Evolutionary conservation across 2,329 filamentous ascomycete species (phyloP).

Genomic region (Arachnomyces sp.): DNA sequence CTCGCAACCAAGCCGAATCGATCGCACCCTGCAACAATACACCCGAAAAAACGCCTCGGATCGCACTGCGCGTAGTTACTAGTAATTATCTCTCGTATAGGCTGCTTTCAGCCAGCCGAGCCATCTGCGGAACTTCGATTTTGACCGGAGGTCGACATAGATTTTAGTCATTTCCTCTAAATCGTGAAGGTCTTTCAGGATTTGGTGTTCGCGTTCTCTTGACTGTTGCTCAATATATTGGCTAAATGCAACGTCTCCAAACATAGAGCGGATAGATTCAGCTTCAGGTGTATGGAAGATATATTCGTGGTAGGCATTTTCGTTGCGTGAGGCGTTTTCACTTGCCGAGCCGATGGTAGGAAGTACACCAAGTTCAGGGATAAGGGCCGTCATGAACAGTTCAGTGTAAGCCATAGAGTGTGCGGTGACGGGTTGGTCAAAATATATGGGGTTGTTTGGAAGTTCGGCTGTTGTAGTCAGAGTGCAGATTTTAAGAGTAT

Average conservation of each 20-base stretch:
- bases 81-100: neutral
- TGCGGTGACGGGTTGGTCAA: too few relatives aligned
- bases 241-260: conserved; percentile 8
- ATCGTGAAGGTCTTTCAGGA: too few relatives aligned
- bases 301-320: conserved; percentile 5
- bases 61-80: too few relatives aligned
- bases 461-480: too few relatives aligned
- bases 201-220: too few relatives aligned
- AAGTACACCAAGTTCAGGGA: conserved; percentile 3
- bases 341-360: conserved; percentile 9
- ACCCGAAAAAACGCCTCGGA: too few relatives aligned
- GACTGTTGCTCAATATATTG: conserved; percentile 5
- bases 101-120: neutral
- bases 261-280: conserved; percentile 6
- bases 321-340: conserved; percentile 2
- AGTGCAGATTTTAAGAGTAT: too few relatives aligned
- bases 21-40: too few relatives aligned
- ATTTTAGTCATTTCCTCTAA: neutral
- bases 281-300: conserved; percentile 7
- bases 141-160: too few relatives aligned
- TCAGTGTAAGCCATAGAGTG: conserved; percentile 9
- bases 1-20: too few relatives aligned
- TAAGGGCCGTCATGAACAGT: conserved; percentile 7
- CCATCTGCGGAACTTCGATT: neutral
- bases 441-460: too few relatives aligned